Evolutionary conservation across 257 asterid species (phyloP).

Genomic region (Solanum chiquidenum): DNA sequence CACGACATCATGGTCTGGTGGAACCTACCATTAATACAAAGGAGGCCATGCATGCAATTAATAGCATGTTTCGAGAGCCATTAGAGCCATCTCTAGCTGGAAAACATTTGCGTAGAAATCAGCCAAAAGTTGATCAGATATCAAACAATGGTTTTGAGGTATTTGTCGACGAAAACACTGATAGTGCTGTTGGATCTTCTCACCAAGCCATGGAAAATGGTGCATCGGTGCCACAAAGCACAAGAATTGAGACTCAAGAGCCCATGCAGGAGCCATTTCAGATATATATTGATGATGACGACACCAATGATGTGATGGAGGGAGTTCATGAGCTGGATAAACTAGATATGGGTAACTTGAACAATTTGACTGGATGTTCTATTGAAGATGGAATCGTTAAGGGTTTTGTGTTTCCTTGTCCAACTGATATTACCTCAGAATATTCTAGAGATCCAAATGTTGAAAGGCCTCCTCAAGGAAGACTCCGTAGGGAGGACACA

Average conservation of each 20-base stretch:
- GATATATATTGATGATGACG: slow-evolving; percentile 62
- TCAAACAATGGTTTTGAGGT: slow-evolving; percentile 28
- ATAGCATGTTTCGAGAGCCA: slow-evolving; percentile 80
- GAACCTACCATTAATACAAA: slow-evolving; percentile 82
- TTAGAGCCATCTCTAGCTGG: slow-evolving; percentile 46
- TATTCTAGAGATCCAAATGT: slow-evolving; percentile 18
- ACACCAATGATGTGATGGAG: slow-evolving; percentile 26
- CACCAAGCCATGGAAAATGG: slow-evolving; percentile 14
- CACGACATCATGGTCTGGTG: slow-evolving; percentile 86
- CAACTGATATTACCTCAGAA: slow-evolving; percentile 32
- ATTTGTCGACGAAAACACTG: slow-evolving; percentile 35
- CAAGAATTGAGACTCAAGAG: slow-evolving; percentile 18
- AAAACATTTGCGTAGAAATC: slow-evolving; percentile 25
- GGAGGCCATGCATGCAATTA: slow-evolving; percentile 78
- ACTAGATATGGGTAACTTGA: background rate
- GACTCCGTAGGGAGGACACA: slow-evolving; percentile 61
- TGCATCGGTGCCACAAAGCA: slow-evolving; percentile 9
- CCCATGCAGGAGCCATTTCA: slow-evolving; percentile 42
- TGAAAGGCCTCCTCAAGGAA: slow-evolving; percentile 29
- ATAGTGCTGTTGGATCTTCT: slow-evolving; percentile 11
- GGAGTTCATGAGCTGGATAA: slow-evolving; percentile 11
- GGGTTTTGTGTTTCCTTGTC: slow-evolving; percentile 36
- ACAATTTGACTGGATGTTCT: slow-evolving; percentile 9
- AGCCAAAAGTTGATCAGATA: slow-evolving; percentile 14
- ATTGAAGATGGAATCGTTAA: slow-evolving; percentile 3